Evolutionary conservation across 805 yeast species (phyloP).

Genomic region (Candida andamanensis): DNA sequence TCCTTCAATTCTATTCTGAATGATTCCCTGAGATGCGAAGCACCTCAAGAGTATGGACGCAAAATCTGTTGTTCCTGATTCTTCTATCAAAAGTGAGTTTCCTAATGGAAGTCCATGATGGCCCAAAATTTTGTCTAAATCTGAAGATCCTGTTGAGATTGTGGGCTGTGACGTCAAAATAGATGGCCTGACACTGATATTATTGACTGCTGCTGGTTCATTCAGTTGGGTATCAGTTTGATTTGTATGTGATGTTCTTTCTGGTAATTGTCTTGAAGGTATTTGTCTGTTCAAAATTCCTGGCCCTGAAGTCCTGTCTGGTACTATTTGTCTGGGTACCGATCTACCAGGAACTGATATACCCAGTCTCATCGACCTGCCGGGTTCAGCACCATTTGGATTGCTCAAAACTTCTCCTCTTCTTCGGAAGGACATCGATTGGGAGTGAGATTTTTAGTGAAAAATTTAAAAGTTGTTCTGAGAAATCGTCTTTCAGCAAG

Average conservation of each 20-base stretch:
- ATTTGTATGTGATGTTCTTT: too few relatives aligned
- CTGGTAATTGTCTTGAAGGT: too few relatives aligned
- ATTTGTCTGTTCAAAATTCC: too few relatives aligned
- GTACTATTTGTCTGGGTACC: constrained; percentile 1
- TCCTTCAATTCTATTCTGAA: constrained; percentile 48
- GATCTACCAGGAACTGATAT: constrained; percentile 4
- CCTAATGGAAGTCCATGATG: constrained; percentile 90
- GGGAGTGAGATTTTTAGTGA: constrained; percentile 6
- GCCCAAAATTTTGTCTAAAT: constrained; percentile 65
- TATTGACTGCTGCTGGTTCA: constrained; percentile 8
- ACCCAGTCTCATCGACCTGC: constrained; percentile 3
- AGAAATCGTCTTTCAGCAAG: too few relatives aligned
- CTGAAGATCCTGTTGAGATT: constrained; percentile 73
- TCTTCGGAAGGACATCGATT: constrained; percentile 37
- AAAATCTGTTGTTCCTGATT: constrained; percentile 85
- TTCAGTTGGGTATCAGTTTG: constrained; percentile 1
- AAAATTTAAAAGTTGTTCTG: too few relatives aligned
- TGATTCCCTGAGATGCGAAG: constrained; percentile 72
- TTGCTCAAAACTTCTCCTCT: constrained; percentile 35
- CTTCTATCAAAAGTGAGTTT: constrained; percentile 64
- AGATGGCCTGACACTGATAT: constrained; percentile 74
- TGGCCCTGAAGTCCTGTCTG: constrained; percentile 7
- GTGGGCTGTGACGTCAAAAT: constrained; percentile 67
- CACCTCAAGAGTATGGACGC: constrained; percentile 62
- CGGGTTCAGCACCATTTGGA: constrained; percentile 4